These are phyloP conservation scores for Candida silvicultrix DNA, from an alignment of 805 yeast species.

Conservation along the genomic window DNA sequence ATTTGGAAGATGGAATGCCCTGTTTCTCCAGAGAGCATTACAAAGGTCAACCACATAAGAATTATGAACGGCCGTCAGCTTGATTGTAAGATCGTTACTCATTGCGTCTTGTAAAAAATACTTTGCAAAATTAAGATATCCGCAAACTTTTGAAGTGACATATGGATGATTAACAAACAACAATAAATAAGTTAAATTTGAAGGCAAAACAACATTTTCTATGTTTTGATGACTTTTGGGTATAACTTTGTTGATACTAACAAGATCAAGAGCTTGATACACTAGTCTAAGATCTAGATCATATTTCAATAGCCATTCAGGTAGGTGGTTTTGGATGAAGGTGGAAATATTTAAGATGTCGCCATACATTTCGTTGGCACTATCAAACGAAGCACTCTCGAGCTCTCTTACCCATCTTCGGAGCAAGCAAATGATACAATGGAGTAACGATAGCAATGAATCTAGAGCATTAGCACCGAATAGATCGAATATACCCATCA, in stretches of 20 bases:
- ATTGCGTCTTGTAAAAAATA: slow-evolving; percentile 8
- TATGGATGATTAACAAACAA: slow-evolving; percentile 38
- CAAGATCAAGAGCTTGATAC: neutral
- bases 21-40: slow-evolving; percentile 51
- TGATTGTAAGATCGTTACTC: slow-evolving; percentile 10
- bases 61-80: slow-evolving; percentile 34
- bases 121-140: slow-evolving; percentile 34
- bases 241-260: neutral
- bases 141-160: slow-evolving; percentile 38
- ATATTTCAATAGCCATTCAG: neutral
- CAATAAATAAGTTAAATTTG: slow-evolving; percentile 30
- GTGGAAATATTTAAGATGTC: neutral
- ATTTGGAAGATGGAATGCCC: slow-evolving; percentile 35
- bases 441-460: too few relatives aligned
- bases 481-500: too few relatives aligned
- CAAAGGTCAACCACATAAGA: slow-evolving; percentile 49
- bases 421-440: too few relatives aligned
- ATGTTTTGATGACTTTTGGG: slow-evolving; percentile 9
- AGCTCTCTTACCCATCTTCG: neutral
- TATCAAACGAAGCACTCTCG: too few relatives aligned
- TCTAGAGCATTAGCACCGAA: too few relatives aligned
- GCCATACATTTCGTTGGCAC: neutral
- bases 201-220: slow-evolving; percentile 30
- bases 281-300: neutral
- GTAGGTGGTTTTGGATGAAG: neutral